Base-by-base conservation (phyloP, 495 filamentous ascomycete species). In the Lichina pygmaea region DNA sequence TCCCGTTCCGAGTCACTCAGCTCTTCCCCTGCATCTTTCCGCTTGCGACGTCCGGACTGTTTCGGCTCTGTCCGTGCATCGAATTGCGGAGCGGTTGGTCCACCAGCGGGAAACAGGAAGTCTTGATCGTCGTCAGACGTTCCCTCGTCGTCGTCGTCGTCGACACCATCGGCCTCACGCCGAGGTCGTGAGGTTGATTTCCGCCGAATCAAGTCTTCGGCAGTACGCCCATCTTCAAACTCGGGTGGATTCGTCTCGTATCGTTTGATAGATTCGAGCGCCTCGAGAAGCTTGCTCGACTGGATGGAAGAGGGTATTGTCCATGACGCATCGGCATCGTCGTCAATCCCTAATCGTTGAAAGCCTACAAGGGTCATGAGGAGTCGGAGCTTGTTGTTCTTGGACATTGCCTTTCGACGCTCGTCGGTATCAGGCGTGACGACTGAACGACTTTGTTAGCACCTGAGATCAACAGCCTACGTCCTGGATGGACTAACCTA, bases 301-400 rank as follows among this genome's bases (percentile, higher is more conserved):
- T 69, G 65, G 40, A 89, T 47, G 10, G 59, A 52, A 4, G 78
- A 69, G 0, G 86, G 82, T 37, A 95, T 63, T 37, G 81, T 60
- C 89, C 89, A 99, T 10, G 66, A 64, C 2, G 78, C 73, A 47
- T 83, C 76, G 7, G 68, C 67, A 9, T 86, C 79, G 46, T 86
- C 78, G 41, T 75, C 64, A 13, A 62, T 56, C 4, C 77, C 73
- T 6, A 83, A 61, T 12, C 73, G 66, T 52, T 79, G 71, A 44
- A 89, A 71, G 6, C 81, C 80, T 41, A 77, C 62, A 4, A 84
- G 64, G 0, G 64, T 73, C 71, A 95, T 77, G 7, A 99, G 72
- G 24, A 95, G 75, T 31, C 86, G 78, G 7, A 95, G 73, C 53
- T 83, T 76, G n/a, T 78, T 75, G 53, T 94, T 85, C 51, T 81